Base-by-base conservation (phyloP, 108 stramenopile genomes). In the Skeletonema potamos region DNA sequence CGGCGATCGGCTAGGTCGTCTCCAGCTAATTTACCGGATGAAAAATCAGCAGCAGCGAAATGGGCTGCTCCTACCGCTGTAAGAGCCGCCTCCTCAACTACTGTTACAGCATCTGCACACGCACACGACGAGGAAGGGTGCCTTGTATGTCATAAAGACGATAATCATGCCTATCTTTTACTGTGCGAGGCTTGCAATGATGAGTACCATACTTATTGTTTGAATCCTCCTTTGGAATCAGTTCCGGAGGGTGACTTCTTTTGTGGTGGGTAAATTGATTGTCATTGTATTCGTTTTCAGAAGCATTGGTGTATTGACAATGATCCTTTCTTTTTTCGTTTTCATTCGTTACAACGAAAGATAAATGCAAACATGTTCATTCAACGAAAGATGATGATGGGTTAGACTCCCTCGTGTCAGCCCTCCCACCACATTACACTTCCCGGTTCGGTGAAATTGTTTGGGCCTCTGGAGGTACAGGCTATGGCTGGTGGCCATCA, bases 141-240 rank as follows among this genome's bases (percentile, higher is more conserved):
- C 68, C 68, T 74, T 10, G 63, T 76, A 24, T 94, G 93, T 65
- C 77, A 83, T 28, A 63, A 70, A 37, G 93, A 94, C 66, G 81
- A 87, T 55, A 88, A 94, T 79, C 93, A 94, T 69, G 86, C 85
- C 6, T 88, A 90, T 79, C 62, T 94, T 26, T 56, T 94, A 8
- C 61, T 94, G 9, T 94, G 93, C 66, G 93, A 94, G 65, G 65
- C 75, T 6, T 94, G 93, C 68, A 87, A 90, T 64, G 90, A 76
- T 56, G 93, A 94, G 59, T 94, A 94, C 77, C 93, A 94, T 61
- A 89, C 87, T 0, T 91, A 91, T 64, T 90, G 89, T 63, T 54
- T 90, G 51, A 71, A 69, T 10, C 88, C 88, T 46, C 83, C 89
- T 26, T 46, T 94, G 64, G 28, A 74, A 27, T 54, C 71, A 28